Conservation (phyloP, 495 filamentous ascomycete genomes). For the Letharia lupina region DNA sequence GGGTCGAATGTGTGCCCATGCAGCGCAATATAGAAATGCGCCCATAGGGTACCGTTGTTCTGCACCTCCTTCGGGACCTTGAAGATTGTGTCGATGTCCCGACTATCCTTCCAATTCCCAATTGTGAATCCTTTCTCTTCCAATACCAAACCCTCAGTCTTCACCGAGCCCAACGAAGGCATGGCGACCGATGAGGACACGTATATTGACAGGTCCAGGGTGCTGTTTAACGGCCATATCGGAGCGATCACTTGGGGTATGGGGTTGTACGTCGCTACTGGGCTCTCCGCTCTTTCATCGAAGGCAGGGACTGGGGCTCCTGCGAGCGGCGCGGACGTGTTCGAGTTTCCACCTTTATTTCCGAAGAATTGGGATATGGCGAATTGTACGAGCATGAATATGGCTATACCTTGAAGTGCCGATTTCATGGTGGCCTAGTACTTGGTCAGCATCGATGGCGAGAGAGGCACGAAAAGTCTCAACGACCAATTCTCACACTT, state of each 20-base stretch:
- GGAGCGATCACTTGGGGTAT: conserved; percentile 72
- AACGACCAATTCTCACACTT: conserved; percentile 13
- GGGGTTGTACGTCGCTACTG: conserved; percentile 57
- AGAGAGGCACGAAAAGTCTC: background rate
- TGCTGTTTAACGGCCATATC: conserved; percentile 74
- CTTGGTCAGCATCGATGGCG: conserved; percentile 15
- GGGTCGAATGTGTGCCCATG: conserved; percentile 71
- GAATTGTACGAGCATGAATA: conserved; percentile 63
- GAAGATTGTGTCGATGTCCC: conserved; percentile 70
- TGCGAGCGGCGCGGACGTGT: conserved; percentile 38
- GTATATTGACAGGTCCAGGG: conserved; percentile 77
- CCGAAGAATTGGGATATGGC: conserved; percentile 50
- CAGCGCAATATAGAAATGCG: conserved; percentile 80
- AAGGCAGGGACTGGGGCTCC: conserved; percentile 53
- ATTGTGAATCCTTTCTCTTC: conserved; percentile 75
- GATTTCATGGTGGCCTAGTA: conserved; percentile 48
- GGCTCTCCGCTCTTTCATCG: conserved; percentile 49
- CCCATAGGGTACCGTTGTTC: conserved; percentile 88
- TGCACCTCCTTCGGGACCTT: conserved; percentile 71
- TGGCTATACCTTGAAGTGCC: conserved; percentile 54
- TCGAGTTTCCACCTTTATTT: conserved; percentile 40
- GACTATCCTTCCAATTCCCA: conserved; percentile 70
- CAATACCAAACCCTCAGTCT: conserved; percentile 54
- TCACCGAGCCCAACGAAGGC: conserved; percentile 52
- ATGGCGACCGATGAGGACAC: conserved; percentile 66